Evolutionary conservation across 768 basidiomycete species (phyloP).

Genomic region (Boletus fagicola): DNA sequence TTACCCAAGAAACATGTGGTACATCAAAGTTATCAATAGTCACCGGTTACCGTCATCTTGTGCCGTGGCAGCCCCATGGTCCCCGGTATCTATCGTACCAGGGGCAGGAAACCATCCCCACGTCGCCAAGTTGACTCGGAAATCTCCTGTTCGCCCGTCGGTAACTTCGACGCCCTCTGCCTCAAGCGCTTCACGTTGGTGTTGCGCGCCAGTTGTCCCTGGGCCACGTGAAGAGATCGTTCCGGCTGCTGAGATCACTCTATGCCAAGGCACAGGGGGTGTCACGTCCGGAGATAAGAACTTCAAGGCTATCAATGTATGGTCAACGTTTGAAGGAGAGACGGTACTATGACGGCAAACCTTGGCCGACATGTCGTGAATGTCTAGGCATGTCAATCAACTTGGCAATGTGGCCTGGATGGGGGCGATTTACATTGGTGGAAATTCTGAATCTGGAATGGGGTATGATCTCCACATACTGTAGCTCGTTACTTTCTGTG

Average conservation of each 20-base stretch:
- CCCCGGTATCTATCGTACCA: conserved; percentile 24
- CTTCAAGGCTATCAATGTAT: conserved; percentile 60
- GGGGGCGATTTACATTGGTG: not conserved
- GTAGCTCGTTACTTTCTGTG: conserved; percentile 69
- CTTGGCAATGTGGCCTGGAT: conserved; percentile 73
- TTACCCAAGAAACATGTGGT: not conserved
- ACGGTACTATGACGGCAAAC: conserved; percentile 37
- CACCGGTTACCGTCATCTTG: not conserved
- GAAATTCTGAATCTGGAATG: not conserved
- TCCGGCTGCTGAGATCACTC: conserved; percentile 70
- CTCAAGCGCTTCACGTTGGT: conserved; percentile 73
- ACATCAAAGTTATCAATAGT: not conserved
- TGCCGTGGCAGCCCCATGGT: not conserved
- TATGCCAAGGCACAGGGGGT: conserved; percentile 79
- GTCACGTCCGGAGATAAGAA: conserved; percentile 57
- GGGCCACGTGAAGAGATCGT: conserved; percentile 81
- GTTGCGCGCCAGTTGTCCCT: conserved; percentile 72
- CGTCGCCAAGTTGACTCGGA: conserved; percentile 52
- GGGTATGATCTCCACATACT: conserved; percentile 40
- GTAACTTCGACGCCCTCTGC: conserved; percentile 82
- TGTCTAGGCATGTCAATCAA: conserved; percentile 77
- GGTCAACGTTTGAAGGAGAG: not conserved
- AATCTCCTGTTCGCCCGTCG: conserved; percentile 51
- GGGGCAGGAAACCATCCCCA: conserved; percentile 69
- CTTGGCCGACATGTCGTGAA: conserved; percentile 81